phyloP scores from a whole-genome alignment of 106 monocot species.

The Dioscorea alata region DNA sequence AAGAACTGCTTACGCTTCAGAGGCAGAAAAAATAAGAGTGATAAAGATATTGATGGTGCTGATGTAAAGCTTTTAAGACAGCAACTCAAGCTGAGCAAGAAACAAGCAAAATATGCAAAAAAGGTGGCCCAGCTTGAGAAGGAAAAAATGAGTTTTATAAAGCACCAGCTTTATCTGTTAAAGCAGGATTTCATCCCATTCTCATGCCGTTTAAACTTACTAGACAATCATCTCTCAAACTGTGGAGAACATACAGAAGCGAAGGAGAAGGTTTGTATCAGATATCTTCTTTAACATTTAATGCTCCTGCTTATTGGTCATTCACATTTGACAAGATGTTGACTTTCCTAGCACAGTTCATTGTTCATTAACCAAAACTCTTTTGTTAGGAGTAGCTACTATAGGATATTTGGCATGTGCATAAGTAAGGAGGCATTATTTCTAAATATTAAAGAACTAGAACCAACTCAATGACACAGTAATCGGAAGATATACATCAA shows the following conservation, averaged over 20 bases:
- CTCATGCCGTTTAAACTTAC: slow-evolving; percentile 46
- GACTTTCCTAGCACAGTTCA: background rate
- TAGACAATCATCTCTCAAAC: slow-evolving; percentile 34
- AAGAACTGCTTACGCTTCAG: background rate
- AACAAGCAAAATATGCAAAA: slow-evolving; percentile 52
- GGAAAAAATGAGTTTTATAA: slow-evolving; percentile 51
- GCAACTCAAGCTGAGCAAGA: slow-evolving; percentile 64
- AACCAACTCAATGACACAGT: too few species aligned
- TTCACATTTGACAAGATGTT: background rate
- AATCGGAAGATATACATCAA: too few species aligned
- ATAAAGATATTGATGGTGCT: slow-evolving; percentile 5
- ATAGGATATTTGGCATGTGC: too few species aligned
- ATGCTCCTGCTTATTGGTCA: background rate
- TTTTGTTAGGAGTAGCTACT: background rate
- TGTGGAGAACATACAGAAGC: slow-evolving; percentile 41
- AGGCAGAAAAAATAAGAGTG: slow-evolving; percentile 7
- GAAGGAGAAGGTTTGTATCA: slow-evolving; percentile 62
- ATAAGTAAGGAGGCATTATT: too few species aligned
- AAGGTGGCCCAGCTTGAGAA: slow-evolving; percentile 53
- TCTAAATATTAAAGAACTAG: too few species aligned
- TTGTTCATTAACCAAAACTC: background rate
- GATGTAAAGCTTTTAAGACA: slow-evolving; percentile 48
- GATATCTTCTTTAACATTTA: slow-evolving; percentile 3
- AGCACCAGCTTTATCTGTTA: slow-evolving; percentile 40
- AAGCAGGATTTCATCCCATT: slow-evolving; percentile 61